These are phyloP conservation scores for Saccharomycopsis lassenensis DNA, from an alignment of 805 yeast species.

Conservation along the genomic window DNA sequence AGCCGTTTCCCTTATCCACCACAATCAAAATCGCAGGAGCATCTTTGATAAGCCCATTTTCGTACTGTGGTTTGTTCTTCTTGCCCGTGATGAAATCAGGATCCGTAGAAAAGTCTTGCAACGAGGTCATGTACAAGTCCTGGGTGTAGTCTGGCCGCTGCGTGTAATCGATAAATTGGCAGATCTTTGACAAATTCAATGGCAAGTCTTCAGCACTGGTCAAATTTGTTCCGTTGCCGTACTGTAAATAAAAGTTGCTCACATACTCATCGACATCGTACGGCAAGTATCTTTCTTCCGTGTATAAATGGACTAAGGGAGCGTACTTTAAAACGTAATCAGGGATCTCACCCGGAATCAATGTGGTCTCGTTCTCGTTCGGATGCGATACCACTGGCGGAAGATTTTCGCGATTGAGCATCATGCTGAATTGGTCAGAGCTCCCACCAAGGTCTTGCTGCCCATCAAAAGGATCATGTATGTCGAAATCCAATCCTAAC, in stretches of 20 bases:
- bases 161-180: slow-evolving; percentile 24
- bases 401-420: slow-evolving; percentile 19
- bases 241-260: slow-evolving; percentile 48
- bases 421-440: no score
- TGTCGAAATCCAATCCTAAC: no score
- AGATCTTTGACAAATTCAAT: slow-evolving; percentile 22
- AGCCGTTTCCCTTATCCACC: slow-evolving; percentile 87
- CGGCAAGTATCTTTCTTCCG: slow-evolving; percentile 82
- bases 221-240: slow-evolving; percentile 35
- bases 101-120: slow-evolving; percentile 54
- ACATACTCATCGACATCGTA: slow-evolving; percentile 68
- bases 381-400: slow-evolving; percentile 32
- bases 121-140: slow-evolving; percentile 48
- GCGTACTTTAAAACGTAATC: slow-evolving; percentile 49
- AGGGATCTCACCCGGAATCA: slow-evolving; percentile 49
- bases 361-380: slow-evolving; percentile 25
- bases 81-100: slow-evolving; percentile 84
- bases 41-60: slow-evolving; percentile 56
- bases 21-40: slow-evolving; percentile 80
- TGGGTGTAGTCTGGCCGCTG: slow-evolving; percentile 22
- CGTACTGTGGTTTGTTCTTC: slow-evolving; percentile 53
- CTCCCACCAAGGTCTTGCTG: neutral
- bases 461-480: slow-evolving; percentile 2
- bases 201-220: slow-evolving; percentile 21
- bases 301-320: slow-evolving; percentile 76